Evolutionary conservation across 139 green algal genomes (phyloP).

Genomic region (Micromonas commoda): DNA sequence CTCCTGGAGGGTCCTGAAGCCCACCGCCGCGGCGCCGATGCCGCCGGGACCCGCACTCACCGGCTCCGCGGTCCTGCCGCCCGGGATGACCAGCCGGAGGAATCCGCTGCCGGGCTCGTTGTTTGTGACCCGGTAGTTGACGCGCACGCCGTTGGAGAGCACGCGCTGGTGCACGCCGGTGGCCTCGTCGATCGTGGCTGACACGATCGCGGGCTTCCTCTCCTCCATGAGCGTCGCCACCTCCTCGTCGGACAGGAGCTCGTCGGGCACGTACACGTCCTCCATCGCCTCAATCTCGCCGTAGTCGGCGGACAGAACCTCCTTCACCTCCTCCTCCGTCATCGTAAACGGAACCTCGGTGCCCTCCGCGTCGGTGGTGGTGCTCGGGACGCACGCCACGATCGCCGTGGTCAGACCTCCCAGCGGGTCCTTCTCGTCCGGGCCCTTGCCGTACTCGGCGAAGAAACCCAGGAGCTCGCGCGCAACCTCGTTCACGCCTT

Average conservation of each 20-base stretch:
- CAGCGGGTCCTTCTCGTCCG: background rate
- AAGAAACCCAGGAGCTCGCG: slow-evolving; percentile 74
- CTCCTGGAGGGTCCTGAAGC: slow-evolving; percentile 74
- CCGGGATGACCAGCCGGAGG: slow-evolving; percentile 76
- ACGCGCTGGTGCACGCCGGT: slow-evolving; percentile 72
- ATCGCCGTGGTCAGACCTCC: slow-evolving; percentile 63
- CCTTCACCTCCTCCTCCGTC: background rate
- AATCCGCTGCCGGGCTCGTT: slow-evolving; percentile 86
- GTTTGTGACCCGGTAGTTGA: slow-evolving; percentile 79
- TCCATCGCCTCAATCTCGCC: slow-evolving; percentile 15
- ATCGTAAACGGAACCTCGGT: slow-evolving; percentile 11
- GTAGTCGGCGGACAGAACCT: slow-evolving; percentile 8
- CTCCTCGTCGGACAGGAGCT: slow-evolving; percentile 63
- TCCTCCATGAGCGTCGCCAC: slow-evolving; percentile 49
- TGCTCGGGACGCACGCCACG: slow-evolving; percentile 88
- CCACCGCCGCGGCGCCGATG: slow-evolving; percentile 67
- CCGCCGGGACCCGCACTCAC: slow-evolving; percentile 49
- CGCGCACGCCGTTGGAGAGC: slow-evolving; percentile 83
- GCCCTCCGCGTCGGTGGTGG: slow-evolving; percentile 24
- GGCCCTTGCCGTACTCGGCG: slow-evolving; percentile 65
- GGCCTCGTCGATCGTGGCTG: slow-evolving; percentile 37
- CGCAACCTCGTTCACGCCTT: slow-evolving; percentile 29
- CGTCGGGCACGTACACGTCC: slow-evolving; percentile 73
- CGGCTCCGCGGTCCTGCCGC: slow-evolving; percentile 58
- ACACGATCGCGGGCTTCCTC: slow-evolving; percentile 66